These are phyloP conservation scores for Glutinoglossum americanum DNA, from an alignment of 495 filamentous ascomycete genomes.

Conservation along the genomic window DNA sequence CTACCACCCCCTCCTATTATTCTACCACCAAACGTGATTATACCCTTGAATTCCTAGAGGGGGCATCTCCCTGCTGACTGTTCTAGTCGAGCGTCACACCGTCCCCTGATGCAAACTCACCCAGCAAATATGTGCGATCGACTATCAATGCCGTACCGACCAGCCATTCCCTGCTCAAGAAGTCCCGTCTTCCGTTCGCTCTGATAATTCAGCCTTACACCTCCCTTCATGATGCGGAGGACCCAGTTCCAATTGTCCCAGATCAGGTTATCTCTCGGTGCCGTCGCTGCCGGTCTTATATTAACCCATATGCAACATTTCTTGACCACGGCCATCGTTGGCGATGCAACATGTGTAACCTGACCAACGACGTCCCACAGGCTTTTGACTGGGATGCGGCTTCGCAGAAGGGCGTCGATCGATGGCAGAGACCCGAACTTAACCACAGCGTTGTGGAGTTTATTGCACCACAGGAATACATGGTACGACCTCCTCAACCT, in stretches of 20 bases:
- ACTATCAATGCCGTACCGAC: conserved; percentile 87
- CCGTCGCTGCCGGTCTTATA: conserved; percentile 85
- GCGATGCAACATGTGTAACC: conserved; percentile 98
- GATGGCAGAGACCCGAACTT: conserved; percentile 74
- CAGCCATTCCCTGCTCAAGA: conserved; percentile 78
- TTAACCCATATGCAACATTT: conserved; percentile 93
- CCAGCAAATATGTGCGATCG: conserved; percentile 84
- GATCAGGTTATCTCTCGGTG: conserved; percentile 96
- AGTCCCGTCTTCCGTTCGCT: conserved; percentile 85
- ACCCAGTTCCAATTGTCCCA: conserved; percentile 73
- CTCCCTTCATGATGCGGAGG: conserved; percentile 78
- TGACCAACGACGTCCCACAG: conserved; percentile 95
- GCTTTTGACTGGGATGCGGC: conserved; percentile 95
- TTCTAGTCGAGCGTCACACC: conserved; percentile 71
- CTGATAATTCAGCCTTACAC: conserved; percentile 91
- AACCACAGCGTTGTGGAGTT: conserved; percentile 94
- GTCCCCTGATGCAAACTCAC: conserved; percentile 79
- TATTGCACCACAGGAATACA: conserved; percentile 95
- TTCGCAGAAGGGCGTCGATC: conserved; percentile 68
- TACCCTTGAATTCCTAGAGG: neutral
- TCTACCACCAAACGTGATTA: conserved; percentile 72
- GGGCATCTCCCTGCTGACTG: neutral
- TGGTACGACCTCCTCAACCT: conserved; percentile 93
- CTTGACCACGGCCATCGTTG: conserved; percentile 92
- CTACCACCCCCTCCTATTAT: conserved; percentile 81